A percentile compares a stretch with the other conserved stretches of the same genome.
These are phyloP conservation scores for Malus hybrid DNA, from an alignment of 331 rosid species.

Conservation along the genomic window DNA sequence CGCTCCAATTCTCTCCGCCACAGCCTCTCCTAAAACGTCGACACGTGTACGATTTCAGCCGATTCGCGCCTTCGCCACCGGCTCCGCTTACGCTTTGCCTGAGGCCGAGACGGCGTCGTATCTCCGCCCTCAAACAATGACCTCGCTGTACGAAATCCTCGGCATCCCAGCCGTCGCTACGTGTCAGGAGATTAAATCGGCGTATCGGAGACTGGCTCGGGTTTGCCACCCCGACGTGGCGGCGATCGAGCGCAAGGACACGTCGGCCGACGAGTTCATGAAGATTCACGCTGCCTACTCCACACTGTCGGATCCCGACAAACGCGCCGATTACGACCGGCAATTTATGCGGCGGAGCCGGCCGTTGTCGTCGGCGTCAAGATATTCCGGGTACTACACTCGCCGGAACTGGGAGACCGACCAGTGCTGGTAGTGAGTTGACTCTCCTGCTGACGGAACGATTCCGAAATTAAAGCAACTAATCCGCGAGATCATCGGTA, in stretches of 20 bases:
- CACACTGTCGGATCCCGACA: conserved; percentile 72
- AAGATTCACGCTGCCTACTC: conserved; percentile 80
- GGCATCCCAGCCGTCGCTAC: conserved; percentile 70
- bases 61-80: conserved; percentile 28
- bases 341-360: conserved; percentile 34
- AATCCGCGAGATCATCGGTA: not conserved
- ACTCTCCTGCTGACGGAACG: not conserved
- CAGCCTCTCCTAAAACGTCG: conserved; percentile 8
- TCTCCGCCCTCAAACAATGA: conserved; percentile 14
- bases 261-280: conserved; percentile 72
- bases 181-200: conserved; percentile 66
- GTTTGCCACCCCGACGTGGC: conserved; percentile 86
- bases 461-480: not conserved
- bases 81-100: conserved; percentile 33
- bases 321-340: conserved; percentile 81
- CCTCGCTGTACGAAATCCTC: conserved; percentile 68
- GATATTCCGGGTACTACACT: conserved; percentile 43
- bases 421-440: conserved; percentile 81
- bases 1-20: not conserved
- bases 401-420: conserved; percentile 94
- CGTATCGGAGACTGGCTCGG: conserved; percentile 76
- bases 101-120: conserved; percentile 32
- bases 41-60: conserved; percentile 32
- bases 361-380: conserved; percentile 36
- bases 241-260: conserved; percentile 37